Percentiles rank a stretch among this genome's conserved stretches.
Conservation (phyloP, 106 monocot species). For the Phalaenopsis equestris region DNA sequence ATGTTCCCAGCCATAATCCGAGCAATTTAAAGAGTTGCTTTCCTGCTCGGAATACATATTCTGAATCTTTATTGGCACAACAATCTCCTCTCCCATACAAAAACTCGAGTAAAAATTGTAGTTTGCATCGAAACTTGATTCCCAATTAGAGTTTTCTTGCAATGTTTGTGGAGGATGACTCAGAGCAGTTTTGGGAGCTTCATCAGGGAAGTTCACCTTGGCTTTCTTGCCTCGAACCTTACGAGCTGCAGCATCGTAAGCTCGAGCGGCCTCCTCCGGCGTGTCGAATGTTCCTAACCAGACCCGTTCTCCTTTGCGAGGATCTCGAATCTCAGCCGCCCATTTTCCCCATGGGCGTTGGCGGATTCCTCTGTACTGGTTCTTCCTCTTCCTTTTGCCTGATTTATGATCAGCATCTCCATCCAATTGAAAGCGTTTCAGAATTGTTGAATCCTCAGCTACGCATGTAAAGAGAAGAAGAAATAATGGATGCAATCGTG, state of each 20-base stretch:
- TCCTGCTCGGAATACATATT: constrained; percentile 18
- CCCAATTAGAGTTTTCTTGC: not conserved
- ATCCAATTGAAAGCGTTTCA: constrained; percentile 15
- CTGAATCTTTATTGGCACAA: constrained; percentile 2
- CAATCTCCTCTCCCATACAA: constrained; percentile 16
- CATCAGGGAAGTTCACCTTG: constrained; percentile 51
- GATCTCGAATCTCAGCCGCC: constrained; percentile 72
- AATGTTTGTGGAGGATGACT: not conserved
- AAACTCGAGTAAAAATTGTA: constrained; percentile 17
- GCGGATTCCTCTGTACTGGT: constrained; percentile 28
- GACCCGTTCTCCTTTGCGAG: constrained; percentile 52
- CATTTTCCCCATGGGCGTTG: constrained; percentile 73
- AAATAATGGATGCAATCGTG: not conserved
- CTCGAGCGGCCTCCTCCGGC: constrained; percentile 59
- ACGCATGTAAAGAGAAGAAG: not conserved
- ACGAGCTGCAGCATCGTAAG: constrained; percentile 59
- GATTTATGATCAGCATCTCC: constrained; percentile 15
- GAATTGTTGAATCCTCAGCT: constrained; percentile 7
- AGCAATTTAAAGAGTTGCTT: constrained; percentile 31
- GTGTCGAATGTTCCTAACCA: constrained; percentile 67
- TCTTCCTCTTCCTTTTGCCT: constrained; percentile 49
- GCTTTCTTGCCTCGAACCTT: constrained; percentile 57
- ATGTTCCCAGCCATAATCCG: constrained; percentile 18
- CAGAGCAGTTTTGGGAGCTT: not conserved
- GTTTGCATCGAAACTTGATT: not conserved